phyloP scores from a whole-genome alignment of 345 rosid genomes.

The Hypericum androsaemum region DNA sequence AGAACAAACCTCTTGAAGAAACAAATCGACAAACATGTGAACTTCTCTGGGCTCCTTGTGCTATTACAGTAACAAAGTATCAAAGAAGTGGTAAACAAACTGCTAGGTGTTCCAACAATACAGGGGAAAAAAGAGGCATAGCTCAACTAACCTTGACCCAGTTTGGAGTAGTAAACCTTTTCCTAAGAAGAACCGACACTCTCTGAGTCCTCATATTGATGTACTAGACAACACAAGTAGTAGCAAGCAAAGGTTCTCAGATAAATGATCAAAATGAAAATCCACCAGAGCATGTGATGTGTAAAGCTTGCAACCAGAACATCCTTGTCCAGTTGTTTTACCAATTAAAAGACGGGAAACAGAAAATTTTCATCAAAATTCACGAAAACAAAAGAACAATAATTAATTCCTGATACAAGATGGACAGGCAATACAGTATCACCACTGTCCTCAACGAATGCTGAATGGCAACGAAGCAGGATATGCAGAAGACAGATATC shows the following conservation, averaged over 20 bases:
- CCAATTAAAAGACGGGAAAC: too few species aligned
- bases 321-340: too few species aligned
- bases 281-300: too few species aligned
- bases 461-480: too few species aligned
- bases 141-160: conserved; percentile 76
- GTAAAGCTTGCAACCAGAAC: too few species aligned
- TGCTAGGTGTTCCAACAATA: conserved; percentile 5
- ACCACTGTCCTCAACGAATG: too few species aligned
- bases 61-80: conserved; percentile 33
- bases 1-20: conserved; percentile 74
- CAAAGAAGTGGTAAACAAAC: conserved; percentile 13
- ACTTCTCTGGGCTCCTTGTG: conserved; percentile 99
- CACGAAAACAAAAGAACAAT: too few species aligned
- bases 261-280: too few species aligned
- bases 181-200: conserved; percentile 74
- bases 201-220: conserved; percentile 69
- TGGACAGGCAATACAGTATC: too few species aligned
- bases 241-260: background rate
- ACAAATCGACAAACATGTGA: conserved; percentile 91
- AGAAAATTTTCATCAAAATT: too few species aligned
- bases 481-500: too few species aligned
- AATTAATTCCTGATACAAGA: too few species aligned
- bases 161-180: conserved; percentile 90
- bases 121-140: conserved; percentile 10
- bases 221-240: conserved; percentile 43